phyloP scores from a whole-genome alignment of 139 green algal species.

The Zygnema cylindricum region DNA sequence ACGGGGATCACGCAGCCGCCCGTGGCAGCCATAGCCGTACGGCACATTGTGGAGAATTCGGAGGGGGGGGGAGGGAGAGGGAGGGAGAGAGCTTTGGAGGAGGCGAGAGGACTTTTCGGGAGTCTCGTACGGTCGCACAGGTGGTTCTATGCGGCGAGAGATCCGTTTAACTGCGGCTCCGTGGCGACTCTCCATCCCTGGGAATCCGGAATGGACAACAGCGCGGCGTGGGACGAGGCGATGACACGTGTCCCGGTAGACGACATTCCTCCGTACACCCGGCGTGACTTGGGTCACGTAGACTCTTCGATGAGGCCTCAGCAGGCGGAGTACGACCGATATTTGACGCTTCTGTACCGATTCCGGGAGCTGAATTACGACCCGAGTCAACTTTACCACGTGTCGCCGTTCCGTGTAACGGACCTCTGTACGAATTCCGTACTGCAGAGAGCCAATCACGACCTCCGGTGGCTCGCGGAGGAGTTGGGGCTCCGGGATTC shows the following conservation, averaged over 20 bases:
- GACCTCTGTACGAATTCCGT: slow-evolving; percentile 54
- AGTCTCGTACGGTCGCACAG: slow-evolving; percentile 36
- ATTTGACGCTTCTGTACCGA: slow-evolving; percentile 53
- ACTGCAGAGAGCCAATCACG: slow-evolving; percentile 42
- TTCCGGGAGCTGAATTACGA: slow-evolving; percentile 42
- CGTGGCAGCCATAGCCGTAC: slow-evolving; percentile 30
- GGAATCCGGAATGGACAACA: slow-evolving; percentile 59
- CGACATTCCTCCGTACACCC: slow-evolving; percentile 45
- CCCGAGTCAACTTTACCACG: slow-evolving; percentile 33
- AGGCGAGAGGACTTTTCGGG: slow-evolving; percentile 40
- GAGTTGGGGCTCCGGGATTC: neutral
- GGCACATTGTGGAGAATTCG: slow-evolving; percentile 14
- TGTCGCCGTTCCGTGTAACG: slow-evolving; percentile 49
- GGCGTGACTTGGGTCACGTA: slow-evolving; percentile 44
- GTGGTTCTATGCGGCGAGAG: slow-evolving; percentile 38
- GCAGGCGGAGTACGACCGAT: slow-evolving; percentile 54
- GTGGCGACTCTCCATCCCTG: slow-evolving; percentile 57
- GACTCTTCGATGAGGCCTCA: slow-evolving; percentile 38
- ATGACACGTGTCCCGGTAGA: slow-evolving; percentile 37
- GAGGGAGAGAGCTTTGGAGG: neutral
- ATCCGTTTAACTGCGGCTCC: slow-evolving; percentile 23
- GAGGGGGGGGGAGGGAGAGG: neutral
- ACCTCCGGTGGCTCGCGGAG: slow-evolving; percentile 51
- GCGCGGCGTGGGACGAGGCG: slow-evolving; percentile 42
- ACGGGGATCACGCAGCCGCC: slow-evolving; percentile 56